A percentile compares a stretch with the other conserved stretches of the same genome.
These are phyloP conservation scores for Hericium erinaceus DNA, from an alignment of 768 basidiomycete genomes.

Conservation along the genomic window DNA sequence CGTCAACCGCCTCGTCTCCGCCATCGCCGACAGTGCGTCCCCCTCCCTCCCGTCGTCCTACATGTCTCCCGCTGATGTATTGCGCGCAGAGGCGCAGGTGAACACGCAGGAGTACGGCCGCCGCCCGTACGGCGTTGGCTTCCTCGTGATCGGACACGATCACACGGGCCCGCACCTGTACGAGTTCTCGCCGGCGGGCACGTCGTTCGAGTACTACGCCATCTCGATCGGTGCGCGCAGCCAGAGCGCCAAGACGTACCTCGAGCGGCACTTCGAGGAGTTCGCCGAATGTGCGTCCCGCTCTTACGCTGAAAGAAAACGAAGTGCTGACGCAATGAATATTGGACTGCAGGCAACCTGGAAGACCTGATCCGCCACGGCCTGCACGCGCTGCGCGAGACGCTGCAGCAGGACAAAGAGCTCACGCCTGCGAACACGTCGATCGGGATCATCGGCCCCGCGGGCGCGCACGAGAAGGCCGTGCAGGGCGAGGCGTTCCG, in stretches of 20 bases:
- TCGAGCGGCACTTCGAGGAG: slow-evolving; percentile 87
- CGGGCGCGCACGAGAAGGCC: slow-evolving; percentile 46
- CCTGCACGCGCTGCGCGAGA: slow-evolving; percentile 89
- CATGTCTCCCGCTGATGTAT: neutral
- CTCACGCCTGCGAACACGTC: slow-evolving; percentile 90
- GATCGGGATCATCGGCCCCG: slow-evolving; percentile 82
- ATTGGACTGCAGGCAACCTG: slow-evolving; percentile 48
- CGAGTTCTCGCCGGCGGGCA: slow-evolving; percentile 96
- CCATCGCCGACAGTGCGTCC: slow-evolving; percentile 88
- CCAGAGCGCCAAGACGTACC: slow-evolving; percentile 97
- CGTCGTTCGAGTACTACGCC: slow-evolving; percentile 95
- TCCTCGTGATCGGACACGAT: slow-evolving; percentile 94
- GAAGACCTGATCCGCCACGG: slow-evolving; percentile 90
- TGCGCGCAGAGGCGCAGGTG: slow-evolving; percentile 78
- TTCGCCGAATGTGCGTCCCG: slow-evolving; percentile 71
- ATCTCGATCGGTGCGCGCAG: slow-evolving; percentile 98
- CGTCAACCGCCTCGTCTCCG: slow-evolving; percentile 84
- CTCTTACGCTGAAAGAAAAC: neutral
- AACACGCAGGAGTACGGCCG: slow-evolving; percentile 99
- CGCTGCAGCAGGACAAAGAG: slow-evolving; percentile 97
- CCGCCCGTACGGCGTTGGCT: slow-evolving; percentile 96
- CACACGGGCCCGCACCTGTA: slow-evolving; percentile 96
- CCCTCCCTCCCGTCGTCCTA: neutral
- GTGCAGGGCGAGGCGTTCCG: slow-evolving; percentile 56
- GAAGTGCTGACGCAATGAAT: neutral